Percentiles rank a stretch among this genome's conserved stretches.
Evolutionary conservation across 441 rosid genomes (phyloP).

Genomic region (Pelargonium myrrhifolium): DNA sequence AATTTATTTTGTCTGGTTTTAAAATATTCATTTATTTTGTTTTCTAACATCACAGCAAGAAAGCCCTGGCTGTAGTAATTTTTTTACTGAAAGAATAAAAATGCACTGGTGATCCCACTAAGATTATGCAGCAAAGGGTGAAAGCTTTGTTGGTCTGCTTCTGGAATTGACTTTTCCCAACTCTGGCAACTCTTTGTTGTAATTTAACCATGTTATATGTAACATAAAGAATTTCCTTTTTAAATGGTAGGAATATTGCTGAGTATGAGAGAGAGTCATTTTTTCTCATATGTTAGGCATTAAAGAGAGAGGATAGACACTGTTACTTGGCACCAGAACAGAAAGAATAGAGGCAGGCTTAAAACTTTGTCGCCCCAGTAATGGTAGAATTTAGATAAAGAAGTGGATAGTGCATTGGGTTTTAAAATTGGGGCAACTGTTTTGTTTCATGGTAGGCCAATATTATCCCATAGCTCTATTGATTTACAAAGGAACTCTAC

Average conservation of each 20-base stretch:
- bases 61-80: not conserved
- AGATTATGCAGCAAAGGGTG: not conserved
- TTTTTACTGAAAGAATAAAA: not conserved
- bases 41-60: not conserved
- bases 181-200: no score
- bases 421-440: not conserved
- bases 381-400: no score
- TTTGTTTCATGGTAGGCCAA: not conserved
- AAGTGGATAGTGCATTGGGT: not conserved
- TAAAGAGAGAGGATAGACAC: not conserved
- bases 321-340: no score
- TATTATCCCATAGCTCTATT: not conserved
- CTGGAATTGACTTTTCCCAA: no score
- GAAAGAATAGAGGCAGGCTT: no score
- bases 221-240: no score
- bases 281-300: not conserved
- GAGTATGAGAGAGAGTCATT: not conserved
- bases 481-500: not conserved
- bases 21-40: not conserved
- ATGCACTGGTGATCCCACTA: not conserved
- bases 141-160: not conserved
- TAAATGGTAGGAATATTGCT: not conserved
- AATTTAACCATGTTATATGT: no score
- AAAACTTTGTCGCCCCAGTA: no score
- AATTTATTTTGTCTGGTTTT: no score